Evolutionary conservation across 2,329 filamentous ascomycete genomes (phyloP).

Genomic region (Orbilia blumenaviensis): DNA sequence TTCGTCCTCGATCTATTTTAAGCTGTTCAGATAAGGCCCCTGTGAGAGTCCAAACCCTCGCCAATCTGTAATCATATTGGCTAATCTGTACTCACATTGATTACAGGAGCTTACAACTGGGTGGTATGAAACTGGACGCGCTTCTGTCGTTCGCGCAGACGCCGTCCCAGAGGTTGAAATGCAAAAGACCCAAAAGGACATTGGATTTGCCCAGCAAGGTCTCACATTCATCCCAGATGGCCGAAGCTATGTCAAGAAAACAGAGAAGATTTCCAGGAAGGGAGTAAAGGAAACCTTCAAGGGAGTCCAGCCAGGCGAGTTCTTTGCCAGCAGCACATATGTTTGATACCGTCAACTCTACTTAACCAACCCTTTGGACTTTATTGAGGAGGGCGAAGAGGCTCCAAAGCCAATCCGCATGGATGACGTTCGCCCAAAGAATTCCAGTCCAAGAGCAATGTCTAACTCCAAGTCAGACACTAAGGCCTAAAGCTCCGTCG

Average conservation of each 20-base stretch:
- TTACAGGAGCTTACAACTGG: constrained; percentile 31
- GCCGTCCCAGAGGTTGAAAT: constrained; percentile 12
- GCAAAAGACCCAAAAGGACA: not conserved
- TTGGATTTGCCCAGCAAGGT: not conserved
- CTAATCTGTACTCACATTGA: not conserved
- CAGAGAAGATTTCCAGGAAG: not conserved
- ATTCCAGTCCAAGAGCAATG: not conserved
- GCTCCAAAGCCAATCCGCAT: not conserved
- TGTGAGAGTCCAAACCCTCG: too few relatives aligned
- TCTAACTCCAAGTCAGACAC: not conserved
- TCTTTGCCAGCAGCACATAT: constrained; percentile 26
- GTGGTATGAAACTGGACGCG: constrained; percentile 9
- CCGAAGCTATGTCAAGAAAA: too few relatives aligned
- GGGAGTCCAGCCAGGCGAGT: constrained; percentile 28
- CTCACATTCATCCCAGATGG: not conserved
- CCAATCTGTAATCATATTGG: not conserved
- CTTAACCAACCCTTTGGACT: not conserved
- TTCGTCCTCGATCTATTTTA: constrained; percentile 33
- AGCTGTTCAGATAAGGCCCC: constrained; percentile 20
- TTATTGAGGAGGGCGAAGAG: not conserved
- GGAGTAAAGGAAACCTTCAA: constrained; percentile 31
- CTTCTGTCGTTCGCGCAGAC: not conserved
- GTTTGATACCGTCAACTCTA: constrained; percentile 39
- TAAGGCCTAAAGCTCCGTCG: not conserved
- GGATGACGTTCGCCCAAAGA: not conserved